These are phyloP conservation scores for Lactarius hatsudake DNA, from an alignment of 768 basidiomycete species.

Conservation along the genomic window DNA sequence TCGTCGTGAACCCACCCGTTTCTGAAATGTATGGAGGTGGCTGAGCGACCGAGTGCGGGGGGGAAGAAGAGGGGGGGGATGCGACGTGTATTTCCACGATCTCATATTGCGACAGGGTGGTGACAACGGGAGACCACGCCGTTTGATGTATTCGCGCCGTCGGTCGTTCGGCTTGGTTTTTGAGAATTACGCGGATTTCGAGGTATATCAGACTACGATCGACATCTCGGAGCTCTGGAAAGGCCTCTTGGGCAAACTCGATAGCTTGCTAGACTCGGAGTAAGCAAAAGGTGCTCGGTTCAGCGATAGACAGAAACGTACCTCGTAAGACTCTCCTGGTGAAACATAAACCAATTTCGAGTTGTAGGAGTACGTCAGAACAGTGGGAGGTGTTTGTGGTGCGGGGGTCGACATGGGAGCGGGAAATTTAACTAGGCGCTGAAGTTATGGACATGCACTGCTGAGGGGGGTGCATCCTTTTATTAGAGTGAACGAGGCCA, in stretches of 20 bases:
- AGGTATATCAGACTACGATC: conserved; percentile 28
- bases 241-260: conserved; percentile 27
- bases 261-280: conserved; percentile 28
- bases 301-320: background rate
- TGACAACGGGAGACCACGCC: conserved; percentile 30
- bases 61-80: background rate
- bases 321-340: conserved; percentile 29
- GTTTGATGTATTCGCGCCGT: conserved; percentile 29
- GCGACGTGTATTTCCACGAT: conserved; percentile 31
- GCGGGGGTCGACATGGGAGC: background rate
- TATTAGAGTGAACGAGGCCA: no score
- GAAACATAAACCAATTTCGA: conserved; percentile 33
- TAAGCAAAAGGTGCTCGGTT: background rate
- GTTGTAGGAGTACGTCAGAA: conserved; percentile 33
- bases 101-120: conserved; percentile 30
- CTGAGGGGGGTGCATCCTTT: no score
- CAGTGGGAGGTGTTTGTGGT: background rate
- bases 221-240: conserved; percentile 27
- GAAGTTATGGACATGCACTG: no score
- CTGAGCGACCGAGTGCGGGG: conserved; percentile 1
- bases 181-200: conserved; percentile 30
- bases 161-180: conserved; percentile 12
- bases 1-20: background rate
- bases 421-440: no score
- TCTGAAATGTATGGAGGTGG: conserved; percentile 18